Evolutionary conservation across 257 asterid genomes (phyloP).

Genomic region (Plantago ovata): DNA sequence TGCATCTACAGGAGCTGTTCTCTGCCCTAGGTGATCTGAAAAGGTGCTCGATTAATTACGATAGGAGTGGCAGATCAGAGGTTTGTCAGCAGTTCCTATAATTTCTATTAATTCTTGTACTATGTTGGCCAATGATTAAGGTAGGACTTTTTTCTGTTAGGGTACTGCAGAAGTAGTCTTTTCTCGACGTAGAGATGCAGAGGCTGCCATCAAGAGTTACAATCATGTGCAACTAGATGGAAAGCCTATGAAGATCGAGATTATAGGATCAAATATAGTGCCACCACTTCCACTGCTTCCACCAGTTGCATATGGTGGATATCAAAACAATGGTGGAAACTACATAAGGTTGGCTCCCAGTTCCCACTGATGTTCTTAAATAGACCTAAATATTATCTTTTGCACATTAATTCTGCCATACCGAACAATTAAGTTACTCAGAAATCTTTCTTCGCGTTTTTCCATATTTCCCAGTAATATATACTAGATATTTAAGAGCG

Average conservation of each 20-base stretch:
- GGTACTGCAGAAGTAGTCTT: conserved; percentile 56
- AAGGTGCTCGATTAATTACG: conserved; percentile 39
- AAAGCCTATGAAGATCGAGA: conserved; percentile 62
- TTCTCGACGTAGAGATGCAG: conserved; percentile 52
- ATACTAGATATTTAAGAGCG: no score
- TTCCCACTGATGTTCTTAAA: not conserved
- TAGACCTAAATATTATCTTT: not conserved
- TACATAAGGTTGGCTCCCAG: conserved; percentile 34
- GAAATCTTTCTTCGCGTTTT: no score
- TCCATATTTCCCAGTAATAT: no score
- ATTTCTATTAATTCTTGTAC: not conserved
- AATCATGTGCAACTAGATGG: conserved; percentile 69
- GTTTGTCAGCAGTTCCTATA: conserved; percentile 24
- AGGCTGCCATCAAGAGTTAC: conserved; percentile 58
- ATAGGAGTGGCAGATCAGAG: conserved; percentile 43
- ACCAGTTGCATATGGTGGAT: conserved; percentile 27
- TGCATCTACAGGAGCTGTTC: conserved; percentile 45
- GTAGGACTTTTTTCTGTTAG: conserved; percentile 8
- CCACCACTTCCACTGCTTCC: conserved; percentile 36
- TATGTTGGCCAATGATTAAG: not conserved
- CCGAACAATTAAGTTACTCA: no score
- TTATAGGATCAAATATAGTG: conserved; percentile 46
- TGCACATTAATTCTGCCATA: no score
- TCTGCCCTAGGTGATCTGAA: conserved; percentile 44
- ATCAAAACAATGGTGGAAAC: conserved; percentile 29